Percentiles rank a stretch among this genome's conserved stretches.
phyloP scores from a whole-genome alignment of 495 filamentous ascomycete species.

The Podospora conica region DNA sequence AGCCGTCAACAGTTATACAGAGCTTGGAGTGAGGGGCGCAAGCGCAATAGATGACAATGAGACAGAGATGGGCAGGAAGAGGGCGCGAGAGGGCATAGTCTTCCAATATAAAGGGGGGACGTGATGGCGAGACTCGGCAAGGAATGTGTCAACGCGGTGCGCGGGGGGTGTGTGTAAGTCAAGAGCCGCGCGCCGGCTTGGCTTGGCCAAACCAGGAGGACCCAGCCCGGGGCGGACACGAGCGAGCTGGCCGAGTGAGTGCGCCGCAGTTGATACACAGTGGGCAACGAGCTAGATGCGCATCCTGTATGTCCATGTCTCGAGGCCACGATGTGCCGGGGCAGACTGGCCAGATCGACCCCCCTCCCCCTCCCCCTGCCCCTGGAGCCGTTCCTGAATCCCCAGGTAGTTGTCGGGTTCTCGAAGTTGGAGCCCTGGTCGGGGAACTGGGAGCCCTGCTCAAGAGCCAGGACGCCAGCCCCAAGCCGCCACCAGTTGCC shows the following conservation, averaged over 20 bases:
- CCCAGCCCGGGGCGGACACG: slow-evolving; percentile 10
- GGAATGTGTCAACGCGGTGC: slow-evolving; percentile 18
- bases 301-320: neutral
- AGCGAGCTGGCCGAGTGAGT: slow-evolving; percentile 11
- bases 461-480: neutral
- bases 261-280: neutral
- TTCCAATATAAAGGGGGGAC: slow-evolving; percentile 24
- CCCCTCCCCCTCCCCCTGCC: too few relatives aligned
- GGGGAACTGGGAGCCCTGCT: neutral
- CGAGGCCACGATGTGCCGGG: neutral
- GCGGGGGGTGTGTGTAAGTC: slow-evolving; percentile 6
- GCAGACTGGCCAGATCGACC: neutral
- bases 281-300: neutral
- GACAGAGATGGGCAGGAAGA: slow-evolving; percentile 17
- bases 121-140: slow-evolving; percentile 12
- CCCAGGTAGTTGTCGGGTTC: neutral
- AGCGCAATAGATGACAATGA: slow-evolving; percentile 8
- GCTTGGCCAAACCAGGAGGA: slow-evolving; percentile 1
- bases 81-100: slow-evolving; percentile 19
- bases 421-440: neutral
- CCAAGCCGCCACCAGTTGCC: neutral
- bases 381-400: neutral
- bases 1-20: slow-evolving; percentile 21
- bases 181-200: neutral
- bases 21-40: slow-evolving; percentile 12